Evolutionary conservation across 176 grass and related monocot genomes (phyloP), one percentile per base, ranked within the genome.

Genomic region (Typha latifolia): DNA sequence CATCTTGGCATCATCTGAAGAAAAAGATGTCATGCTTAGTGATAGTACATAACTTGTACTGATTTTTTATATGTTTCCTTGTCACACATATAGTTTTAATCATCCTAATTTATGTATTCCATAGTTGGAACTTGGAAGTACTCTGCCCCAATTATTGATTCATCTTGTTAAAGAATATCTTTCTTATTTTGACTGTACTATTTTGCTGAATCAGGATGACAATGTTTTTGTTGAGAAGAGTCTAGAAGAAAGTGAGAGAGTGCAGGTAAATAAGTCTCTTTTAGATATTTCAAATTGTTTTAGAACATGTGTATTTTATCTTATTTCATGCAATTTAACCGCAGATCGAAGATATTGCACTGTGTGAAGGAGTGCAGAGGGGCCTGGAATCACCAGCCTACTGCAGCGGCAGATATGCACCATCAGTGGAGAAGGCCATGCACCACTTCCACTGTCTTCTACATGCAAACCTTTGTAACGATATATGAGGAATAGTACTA

Each of bases 371-470:
- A 71, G 88, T 92, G 72, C 93, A 97, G 67, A 84, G 70, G 1
- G 85, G 93, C 49, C 51, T 92, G 12, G 93, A 76, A 65, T 97
- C 93, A 13, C 88, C 85, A 5, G 85, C 78, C 43, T 97, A 97
- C 13, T 16, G 72, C 24, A 73, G 77, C 26, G 93, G 88, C 20
- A 86, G 88, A 68, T 97, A 97, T 0, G 81, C 81, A 0, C 93
- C 93, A 1, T 80, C 80, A 0, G 93, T 92, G 18, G 93, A 97
- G 78, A 92, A 84, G 88, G 93, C 88, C 49, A 92, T 97, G 93
- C 93, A 97, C 61, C 93, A 97, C 48, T 97, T 97, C 69, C 93
- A 97, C 69, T 76, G 83, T 66, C 85, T 86, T 32, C 73, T 87
- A 11, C 85, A 92, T 48, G 50, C 48, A 16, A 66, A 68, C 59